Evolutionary conservation across 1,284 basidiomycete genomes (phyloP), one percentile per base, ranked within the genome.

Genomic region (Agaricales sp.): DNA sequence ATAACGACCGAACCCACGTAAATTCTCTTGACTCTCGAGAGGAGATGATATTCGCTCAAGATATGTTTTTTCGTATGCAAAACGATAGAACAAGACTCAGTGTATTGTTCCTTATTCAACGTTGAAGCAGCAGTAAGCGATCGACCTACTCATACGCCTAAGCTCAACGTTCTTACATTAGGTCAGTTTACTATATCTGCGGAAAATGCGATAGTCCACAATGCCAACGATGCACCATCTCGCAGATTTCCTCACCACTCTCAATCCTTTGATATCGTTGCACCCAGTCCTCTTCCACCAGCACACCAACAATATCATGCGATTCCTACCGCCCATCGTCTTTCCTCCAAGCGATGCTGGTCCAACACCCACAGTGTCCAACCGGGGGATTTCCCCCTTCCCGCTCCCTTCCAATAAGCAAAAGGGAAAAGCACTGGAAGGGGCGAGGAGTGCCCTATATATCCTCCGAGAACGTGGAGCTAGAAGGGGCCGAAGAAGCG

Each of bases 51-150:
- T 88, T 47, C 78, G 85, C n/a, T 68, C 80, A 58, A 83, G 70
- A 80, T 80, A 54, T 54, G 75, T 70, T 26, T 35, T 35, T 35
- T 8, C 30, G 8, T n/a, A n/a, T 35, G 8, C n/a, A 35, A 35
- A 8, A 35, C 30, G 11, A n/a, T 8, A 35, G 30, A 35, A 35
- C n/a, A 11, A n/a, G n/a, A n/a, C 30, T n/a, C 30, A 35, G n/a
- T n/a, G n/a, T 11, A 8, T n/a, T n/a, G n/a, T 35, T n/a, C 30
- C n/a, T n/a, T 35, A 11, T n/a, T 8, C 59, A 87, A 84, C 64
- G 85, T 84, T 50, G 86, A 88, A 59, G 79, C 78, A 51, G 81
- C 80, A 1, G 83, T 89, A 52, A 84, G 88, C 59, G 83, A 89
- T 54, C 71, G 85, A 16, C 69, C 88, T 30, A 74, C 77, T 13